These are phyloP conservation scores for Aquanectria penicillioides DNA, from an alignment of 2,329 filamentous ascomycete species.

Conservation along the genomic window DNA sequence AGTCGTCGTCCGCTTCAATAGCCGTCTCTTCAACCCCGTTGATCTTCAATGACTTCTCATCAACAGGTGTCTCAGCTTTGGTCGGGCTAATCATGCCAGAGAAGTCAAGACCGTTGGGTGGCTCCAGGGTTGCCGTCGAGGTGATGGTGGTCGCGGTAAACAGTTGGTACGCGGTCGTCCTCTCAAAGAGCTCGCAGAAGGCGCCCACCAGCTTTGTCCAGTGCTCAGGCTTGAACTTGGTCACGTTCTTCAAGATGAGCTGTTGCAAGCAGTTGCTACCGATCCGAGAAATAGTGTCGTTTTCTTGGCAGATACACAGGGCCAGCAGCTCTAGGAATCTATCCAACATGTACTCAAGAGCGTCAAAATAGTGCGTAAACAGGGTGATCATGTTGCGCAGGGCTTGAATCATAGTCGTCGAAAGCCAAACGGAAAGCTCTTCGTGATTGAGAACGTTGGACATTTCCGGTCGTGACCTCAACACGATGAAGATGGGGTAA, in stretches of 20 bases:
- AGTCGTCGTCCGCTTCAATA: slow-evolving; percentile 45
- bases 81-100: slow-evolving; percentile 55
- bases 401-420: slow-evolving; percentile 99
- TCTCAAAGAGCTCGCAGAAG: slow-evolving; percentile 94
- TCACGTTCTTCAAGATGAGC: slow-evolving; percentile 94
- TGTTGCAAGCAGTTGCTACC: slow-evolving; percentile 98
- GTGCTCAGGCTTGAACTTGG: slow-evolving; percentile 86
- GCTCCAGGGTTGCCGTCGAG: slow-evolving; percentile 61
- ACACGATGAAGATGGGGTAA: slow-evolving; percentile 97
- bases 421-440: slow-evolving; percentile 97
- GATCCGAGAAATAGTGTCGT: slow-evolving; percentile 97
- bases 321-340: slow-evolving; percentile 95
- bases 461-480: slow-evolving; percentile 97
- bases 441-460: slow-evolving; percentile 94
- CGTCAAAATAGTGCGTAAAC: slow-evolving; percentile 98
- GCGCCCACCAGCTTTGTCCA: slow-evolving; percentile 96
- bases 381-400: slow-evolving; percentile 98
- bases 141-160: slow-evolving; percentile 82
- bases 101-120: slow-evolving; percentile 64
- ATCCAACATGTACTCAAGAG: slow-evolving; percentile 97
- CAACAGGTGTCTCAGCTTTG: slow-evolving; percentile 51
- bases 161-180: slow-evolving; percentile 92
- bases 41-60: slow-evolving; percentile 70
- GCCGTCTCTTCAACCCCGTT: slow-evolving; percentile 61
- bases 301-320: slow-evolving; percentile 98